These are phyloP conservation scores for Clavulina sp. DNA, from an alignment of 768 basidiomycete genomes.

Conservation along the genomic window DNA sequence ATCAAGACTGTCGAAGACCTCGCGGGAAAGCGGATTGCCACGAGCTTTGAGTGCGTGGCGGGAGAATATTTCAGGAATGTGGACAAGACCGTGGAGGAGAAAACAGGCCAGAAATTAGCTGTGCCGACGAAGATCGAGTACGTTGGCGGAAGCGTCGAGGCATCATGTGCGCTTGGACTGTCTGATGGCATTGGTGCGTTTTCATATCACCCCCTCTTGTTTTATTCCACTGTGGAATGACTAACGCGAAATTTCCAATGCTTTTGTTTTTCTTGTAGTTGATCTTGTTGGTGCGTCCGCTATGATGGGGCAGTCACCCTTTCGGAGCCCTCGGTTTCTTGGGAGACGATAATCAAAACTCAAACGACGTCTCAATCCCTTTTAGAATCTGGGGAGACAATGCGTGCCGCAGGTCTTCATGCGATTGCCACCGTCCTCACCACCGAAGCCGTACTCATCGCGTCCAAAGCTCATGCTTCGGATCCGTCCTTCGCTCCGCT, in stretches of 20 bases:
- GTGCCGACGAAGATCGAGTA: slow-evolving; percentile 83
- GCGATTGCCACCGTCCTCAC: slow-evolving; percentile 79
- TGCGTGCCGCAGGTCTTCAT: slow-evolving; percentile 93
- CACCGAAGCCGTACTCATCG: slow-evolving; percentile 87
- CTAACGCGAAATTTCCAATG: background rate
- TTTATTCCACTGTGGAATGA: background rate
- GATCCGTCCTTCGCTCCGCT: slow-evolving; percentile 39
- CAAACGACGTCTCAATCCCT: background rate
- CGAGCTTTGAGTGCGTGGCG: slow-evolving; percentile 83
- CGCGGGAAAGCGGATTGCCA: slow-evolving; percentile 83
- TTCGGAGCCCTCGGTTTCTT: background rate
- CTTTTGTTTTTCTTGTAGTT: slow-evolving; percentile 35
- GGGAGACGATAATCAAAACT: too few relatives aligned
- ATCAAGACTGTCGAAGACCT: slow-evolving; percentile 62
- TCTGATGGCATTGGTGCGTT: slow-evolving; percentile 88
- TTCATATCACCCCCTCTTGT: background rate
- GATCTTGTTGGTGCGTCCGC: slow-evolving; percentile 76
- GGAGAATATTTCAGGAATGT: slow-evolving; percentile 56
- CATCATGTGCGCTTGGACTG: slow-evolving; percentile 87
- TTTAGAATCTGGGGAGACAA: slow-evolving; percentile 94
- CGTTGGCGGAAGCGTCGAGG: slow-evolving; percentile 94
- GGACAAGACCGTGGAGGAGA: slow-evolving; percentile 33
- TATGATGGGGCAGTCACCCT: background rate
- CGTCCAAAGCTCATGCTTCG: slow-evolving; percentile 15
- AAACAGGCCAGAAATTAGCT: too few relatives aligned